These are phyloP conservation scores for Sisymbrium irio DNA, from an alignment of 345 rosid species.

Conservation along the genomic window DNA sequence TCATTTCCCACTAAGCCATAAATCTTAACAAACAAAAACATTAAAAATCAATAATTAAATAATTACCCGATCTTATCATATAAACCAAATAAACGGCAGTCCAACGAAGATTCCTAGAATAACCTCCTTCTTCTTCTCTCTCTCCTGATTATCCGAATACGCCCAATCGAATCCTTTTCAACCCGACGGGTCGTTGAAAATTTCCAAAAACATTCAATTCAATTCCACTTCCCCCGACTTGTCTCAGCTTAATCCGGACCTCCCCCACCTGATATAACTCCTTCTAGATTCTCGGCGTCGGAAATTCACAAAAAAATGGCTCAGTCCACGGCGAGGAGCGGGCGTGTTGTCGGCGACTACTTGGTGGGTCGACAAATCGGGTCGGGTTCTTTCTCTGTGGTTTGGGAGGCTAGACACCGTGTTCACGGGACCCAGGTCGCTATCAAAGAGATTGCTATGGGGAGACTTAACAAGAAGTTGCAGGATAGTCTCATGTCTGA, in stretches of 20 bases:
- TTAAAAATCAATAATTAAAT: background rate
- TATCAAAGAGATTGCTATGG: conserved; percentile 81
- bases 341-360: conserved; percentile 88
- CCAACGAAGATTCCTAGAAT: conserved; percentile 27
- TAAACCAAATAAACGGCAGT: conserved; percentile 3
- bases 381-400: conserved; percentile 97
- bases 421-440: conserved; percentile 91
- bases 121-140: conserved; percentile 15
- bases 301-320: too few species aligned
- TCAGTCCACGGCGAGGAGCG: conserved; percentile 44
- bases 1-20: background rate
- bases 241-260: conserved; percentile 28
- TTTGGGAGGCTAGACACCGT: conserved; percentile 89
- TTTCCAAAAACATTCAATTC: conserved; percentile 27
- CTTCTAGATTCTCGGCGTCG: conserved; percentile 32
- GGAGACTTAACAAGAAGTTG: conserved; percentile 70
- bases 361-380: conserved; percentile 78
- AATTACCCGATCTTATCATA: conserved; percentile 21
- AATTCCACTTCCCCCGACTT: background rate
- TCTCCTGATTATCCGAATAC: conserved; percentile 29
- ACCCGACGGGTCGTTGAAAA: conserved; percentile 34
- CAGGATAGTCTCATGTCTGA: conserved; percentile 93
- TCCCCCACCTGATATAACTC: background rate
- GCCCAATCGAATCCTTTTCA: conserved; percentile 32
- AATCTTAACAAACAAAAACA: background rate